Evolutionary conservation across 192 early-diverging fungal genomes (phyloP), one percentile per base, ranked within the genome.

Genomic region (Mortierella antarctica): DNA sequence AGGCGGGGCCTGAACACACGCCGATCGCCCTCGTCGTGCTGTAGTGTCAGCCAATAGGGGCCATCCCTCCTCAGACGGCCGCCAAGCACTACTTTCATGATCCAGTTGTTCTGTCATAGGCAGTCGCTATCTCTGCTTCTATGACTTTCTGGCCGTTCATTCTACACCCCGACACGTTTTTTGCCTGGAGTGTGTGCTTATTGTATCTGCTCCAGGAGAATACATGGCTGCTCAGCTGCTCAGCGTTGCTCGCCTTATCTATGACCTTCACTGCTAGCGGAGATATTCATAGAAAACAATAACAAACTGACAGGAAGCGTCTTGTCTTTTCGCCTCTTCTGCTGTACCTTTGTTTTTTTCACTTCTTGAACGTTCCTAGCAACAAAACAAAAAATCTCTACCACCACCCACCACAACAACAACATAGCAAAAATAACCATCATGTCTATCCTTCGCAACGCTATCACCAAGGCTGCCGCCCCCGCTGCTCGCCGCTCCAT

Each of bases 401-500:
- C 58, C 58, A 5, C 5, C 9, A n/a, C 61, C 61, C 11, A 23
- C 12, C 41, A 8, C 54, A 48, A 44, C 42, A 44, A n/a, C 18
- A 31, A 55, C 20, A 46, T 18, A 61, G 17, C 52, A 63, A 13
- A 42, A 20, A 69, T 45, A 2, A 23, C 46, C 20, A 73, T 71
- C 44, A 41, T 70, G 48, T 70, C 69, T 60, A 73, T 73, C 56
- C 60, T 67, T 64, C 72, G 58, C 42, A 74, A 56, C 44, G 31
- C 65, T 18, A 8, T 60, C 41, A 12, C 47, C 65, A 73, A 73
- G 72, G 57, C 57, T 65, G 65, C 70, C 7, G 50, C 66, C 50
- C 17, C 65, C 39, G 44, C 68, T 13, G 62, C 74, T 39, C 39
- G 51, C 47, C 77, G 77, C n/a, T 48, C 45, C 47, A 72, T 80